phyloP scores from a whole-genome alignment of 306 rosid genomes.

The Trifolium fragiferum region DNA sequence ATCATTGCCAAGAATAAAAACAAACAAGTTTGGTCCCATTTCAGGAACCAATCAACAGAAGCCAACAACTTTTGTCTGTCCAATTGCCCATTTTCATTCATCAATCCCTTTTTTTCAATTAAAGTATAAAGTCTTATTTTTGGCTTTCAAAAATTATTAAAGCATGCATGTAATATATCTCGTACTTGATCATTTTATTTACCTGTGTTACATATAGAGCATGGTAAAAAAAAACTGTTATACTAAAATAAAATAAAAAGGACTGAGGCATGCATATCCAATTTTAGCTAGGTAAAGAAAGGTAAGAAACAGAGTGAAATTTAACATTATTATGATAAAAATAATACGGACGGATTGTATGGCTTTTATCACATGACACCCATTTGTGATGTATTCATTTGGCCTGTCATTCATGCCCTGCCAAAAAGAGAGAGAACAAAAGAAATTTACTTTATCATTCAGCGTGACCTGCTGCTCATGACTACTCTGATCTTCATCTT shows the following conservation, averaged over 20 bases:
- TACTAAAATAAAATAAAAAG: neutral
- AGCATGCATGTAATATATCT: neutral
- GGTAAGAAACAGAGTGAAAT: constrained; percentile 19
- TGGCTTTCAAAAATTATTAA: neutral
- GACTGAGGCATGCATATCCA: neutral
- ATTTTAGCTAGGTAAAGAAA: constrained; percentile 20
- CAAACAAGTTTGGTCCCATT: constrained; percentile 64
- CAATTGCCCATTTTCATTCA: constrained; percentile 45
- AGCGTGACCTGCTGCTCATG: constrained; percentile 33
- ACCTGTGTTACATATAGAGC: neutral
- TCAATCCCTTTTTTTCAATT: constrained; percentile 34
- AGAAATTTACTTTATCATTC: constrained; percentile 35
- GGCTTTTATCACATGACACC: constrained; percentile 48
- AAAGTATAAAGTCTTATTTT: constrained; percentile 15
- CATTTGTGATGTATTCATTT: constrained; percentile 39
- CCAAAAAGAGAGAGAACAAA: constrained; percentile 40
- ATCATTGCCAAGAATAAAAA: constrained; percentile 70
- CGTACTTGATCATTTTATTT: neutral
- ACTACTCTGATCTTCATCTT: constrained; percentile 33
- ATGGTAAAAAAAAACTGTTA: neutral
- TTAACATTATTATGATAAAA: constrained; percentile 11
- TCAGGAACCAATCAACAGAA: constrained; percentile 53
- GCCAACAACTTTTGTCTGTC: constrained; percentile 51
- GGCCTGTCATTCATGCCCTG: constrained; percentile 43
- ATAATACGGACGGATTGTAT: constrained; percentile 36